Percentiles rank a stretch among this genome's conserved stretches.
Evolutionary conservation across 148 eudicot species (phyloP).

Genomic region (Persicaria tinctoria): DNA sequence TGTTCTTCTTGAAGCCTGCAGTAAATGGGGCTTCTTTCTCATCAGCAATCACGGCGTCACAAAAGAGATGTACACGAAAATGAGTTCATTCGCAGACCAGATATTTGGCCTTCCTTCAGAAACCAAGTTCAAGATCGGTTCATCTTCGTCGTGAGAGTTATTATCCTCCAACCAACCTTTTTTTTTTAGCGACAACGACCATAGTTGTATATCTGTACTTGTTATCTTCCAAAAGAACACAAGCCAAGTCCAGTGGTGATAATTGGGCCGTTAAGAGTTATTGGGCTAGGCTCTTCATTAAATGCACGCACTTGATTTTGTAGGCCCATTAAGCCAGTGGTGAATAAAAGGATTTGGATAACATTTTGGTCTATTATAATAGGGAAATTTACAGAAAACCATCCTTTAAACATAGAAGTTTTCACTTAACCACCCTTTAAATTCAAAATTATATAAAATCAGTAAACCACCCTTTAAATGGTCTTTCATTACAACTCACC

Average conservation of each 20-base stretch:
- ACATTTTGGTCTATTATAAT: neutral
- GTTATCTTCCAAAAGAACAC: too few relatives aligned
- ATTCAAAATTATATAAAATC: too few relatives aligned
- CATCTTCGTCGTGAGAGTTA: constrained; percentile 39
- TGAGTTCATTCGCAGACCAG: constrained; percentile 38
- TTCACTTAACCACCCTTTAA: too few relatives aligned
- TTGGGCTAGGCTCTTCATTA: too few relatives aligned
- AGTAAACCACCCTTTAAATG: too few relatives aligned
- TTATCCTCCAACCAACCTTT: too few relatives aligned
- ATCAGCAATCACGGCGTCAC: constrained; percentile 74
- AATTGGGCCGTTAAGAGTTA: too few relatives aligned
- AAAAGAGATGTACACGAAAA: constrained; percentile 36
- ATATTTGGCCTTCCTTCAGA: constrained; percentile 57
- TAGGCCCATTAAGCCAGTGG: neutral
- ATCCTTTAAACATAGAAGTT: too few relatives aligned
- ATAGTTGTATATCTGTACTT: neutral
- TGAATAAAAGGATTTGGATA: neutral
- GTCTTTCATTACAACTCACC: too few relatives aligned
- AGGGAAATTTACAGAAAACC: neutral
- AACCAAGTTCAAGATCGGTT: constrained; percentile 62
- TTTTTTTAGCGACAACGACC: constrained; percentile 22
- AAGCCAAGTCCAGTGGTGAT: too few relatives aligned
- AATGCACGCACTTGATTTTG: too few relatives aligned
- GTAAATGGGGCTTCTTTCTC: constrained; percentile 88
- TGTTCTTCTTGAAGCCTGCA: constrained; percentile 61